A percentile compares a stretch with the other conserved stretches of the same genome.
phyloP scores from a whole-genome alignment of 257 asterid species.

The Solanum dulcamara region DNA sequence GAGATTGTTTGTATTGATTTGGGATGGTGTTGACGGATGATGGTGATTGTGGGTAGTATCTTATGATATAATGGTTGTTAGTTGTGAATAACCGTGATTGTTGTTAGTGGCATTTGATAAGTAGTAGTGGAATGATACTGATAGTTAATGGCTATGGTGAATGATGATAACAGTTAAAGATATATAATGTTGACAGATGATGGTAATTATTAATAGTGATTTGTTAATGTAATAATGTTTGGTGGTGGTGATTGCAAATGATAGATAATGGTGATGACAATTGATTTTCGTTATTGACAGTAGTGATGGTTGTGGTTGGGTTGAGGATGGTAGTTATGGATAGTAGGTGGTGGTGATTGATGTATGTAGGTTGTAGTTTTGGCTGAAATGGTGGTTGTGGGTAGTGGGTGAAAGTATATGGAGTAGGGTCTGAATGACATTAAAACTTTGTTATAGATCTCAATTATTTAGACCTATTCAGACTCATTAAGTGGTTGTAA shows the following conservation, averaged over 20 bases:
- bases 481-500: not conserved
- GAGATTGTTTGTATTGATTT: no score
- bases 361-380: not conserved
- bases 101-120: not conserved
- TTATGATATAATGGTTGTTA: not conserved
- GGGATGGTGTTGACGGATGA: not conserved
- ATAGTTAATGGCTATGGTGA: not conserved
- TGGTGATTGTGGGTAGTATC: not conserved
- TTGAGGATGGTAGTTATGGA: not conserved
- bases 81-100: not conserved
- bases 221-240: not conserved
- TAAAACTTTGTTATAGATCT: not conserved
- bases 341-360: no score
- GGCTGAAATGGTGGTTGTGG: not conserved
- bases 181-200: not conserved
- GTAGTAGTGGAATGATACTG: not conserved
- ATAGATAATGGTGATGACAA: not conserved
- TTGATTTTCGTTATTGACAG: not conserved
- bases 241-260: not conserved
- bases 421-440: not conserved
- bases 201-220: not conserved
- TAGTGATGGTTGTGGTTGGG: not conserved
- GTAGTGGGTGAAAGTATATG: not conserved
- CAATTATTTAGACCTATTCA: not conserved
- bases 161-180: not conserved